A percentile compares a stretch with the other conserved stretches of the same genome.
These are phyloP conservation scores for Plasmopara muralis DNA, from an alignment of 352 stramenopile species.

Conservation along the genomic window DNA sequence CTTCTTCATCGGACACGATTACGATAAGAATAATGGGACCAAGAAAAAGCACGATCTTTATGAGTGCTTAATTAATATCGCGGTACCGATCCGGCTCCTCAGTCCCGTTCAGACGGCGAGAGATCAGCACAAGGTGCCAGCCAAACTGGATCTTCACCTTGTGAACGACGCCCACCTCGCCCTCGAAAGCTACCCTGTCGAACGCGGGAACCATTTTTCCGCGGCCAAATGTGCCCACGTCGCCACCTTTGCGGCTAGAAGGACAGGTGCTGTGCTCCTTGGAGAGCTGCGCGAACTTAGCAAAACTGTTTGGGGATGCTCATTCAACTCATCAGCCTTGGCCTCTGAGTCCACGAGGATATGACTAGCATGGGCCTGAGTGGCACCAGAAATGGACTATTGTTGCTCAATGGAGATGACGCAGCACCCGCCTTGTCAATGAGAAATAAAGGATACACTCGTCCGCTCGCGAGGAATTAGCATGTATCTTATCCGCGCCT, in stretches of 20 bases:
- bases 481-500: no score
- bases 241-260: constrained; percentile 49
- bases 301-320: constrained; percentile 48
- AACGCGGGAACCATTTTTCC: constrained; percentile 74
- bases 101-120: constrained; percentile 38
- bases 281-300: constrained; percentile 60
- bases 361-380: constrained; percentile 63
- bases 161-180: constrained; percentile 26
- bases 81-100: constrained; percentile 34
- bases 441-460: no score
- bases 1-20: constrained; percentile 28
- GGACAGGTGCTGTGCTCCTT: constrained; percentile 68
- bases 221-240: constrained; percentile 57
- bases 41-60: constrained; percentile 48
- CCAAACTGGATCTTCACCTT: constrained; percentile 82
- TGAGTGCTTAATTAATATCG: constrained; percentile 24
- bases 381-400: constrained; percentile 13
- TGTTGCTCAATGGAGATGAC: constrained; percentile 8
- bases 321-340: constrained; percentile 50
- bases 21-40: constrained; percentile 40
- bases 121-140: constrained; percentile 60
- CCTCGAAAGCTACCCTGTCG: constrained; percentile 71
- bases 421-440: constrained; percentile 7
- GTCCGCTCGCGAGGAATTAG: no score
- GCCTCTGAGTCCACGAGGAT: constrained; percentile 72